phyloP scores from a whole-genome alignment of 2,329 filamentous ascomycete species.

The Chaetomiaceae sp. region DNA sequence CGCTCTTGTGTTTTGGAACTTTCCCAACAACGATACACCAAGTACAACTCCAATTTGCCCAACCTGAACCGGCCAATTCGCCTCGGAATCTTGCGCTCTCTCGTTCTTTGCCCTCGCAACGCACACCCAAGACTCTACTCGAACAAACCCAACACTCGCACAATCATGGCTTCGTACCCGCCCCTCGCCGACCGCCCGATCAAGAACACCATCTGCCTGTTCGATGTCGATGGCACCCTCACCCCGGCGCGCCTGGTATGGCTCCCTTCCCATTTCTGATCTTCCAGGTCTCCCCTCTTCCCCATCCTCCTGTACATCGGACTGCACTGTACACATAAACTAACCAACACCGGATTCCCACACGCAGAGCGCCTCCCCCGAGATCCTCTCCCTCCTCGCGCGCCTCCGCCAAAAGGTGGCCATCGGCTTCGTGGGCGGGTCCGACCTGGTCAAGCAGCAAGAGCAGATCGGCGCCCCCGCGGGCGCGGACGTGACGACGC shows the following conservation, averaged over 20 bases:
- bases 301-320: too few species aligned
- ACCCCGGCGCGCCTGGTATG: slow-evolving; percentile 73
- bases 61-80: neutral
- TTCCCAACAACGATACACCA: too few species aligned
- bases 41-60: neutral
- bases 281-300: neutral
- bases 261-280: slow-evolving; percentile 15
- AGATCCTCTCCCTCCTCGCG: slow-evolving; percentile 78
- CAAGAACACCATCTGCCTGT: slow-evolving; percentile 90
- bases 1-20: too few species aligned
- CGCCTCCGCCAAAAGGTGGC: slow-evolving; percentile 80
- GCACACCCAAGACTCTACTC: too few species aligned
- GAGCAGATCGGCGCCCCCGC: slow-evolving; percentile 82
- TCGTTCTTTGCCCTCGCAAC: neutral
- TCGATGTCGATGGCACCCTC: slow-evolving; percentile 93
- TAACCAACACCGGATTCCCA: too few species aligned
- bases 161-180: slow-evolving; percentile 48
- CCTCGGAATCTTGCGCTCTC: neutral
- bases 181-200: slow-evolving; percentile 77
- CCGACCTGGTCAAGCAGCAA: slow-evolving; percentile 88
- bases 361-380: slow-evolving; percentile 60
- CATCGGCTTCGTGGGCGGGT: slow-evolving; percentile 90
- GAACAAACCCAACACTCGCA: neutral
- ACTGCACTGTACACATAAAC: too few species aligned
- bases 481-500: slow-evolving; percentile 63